A percentile compares a stretch with the other conserved stretches of the same genome.
Conservation (phyloP, 371 early-diverging fungal species). For the Rhizomucor pusillus region DNA sequence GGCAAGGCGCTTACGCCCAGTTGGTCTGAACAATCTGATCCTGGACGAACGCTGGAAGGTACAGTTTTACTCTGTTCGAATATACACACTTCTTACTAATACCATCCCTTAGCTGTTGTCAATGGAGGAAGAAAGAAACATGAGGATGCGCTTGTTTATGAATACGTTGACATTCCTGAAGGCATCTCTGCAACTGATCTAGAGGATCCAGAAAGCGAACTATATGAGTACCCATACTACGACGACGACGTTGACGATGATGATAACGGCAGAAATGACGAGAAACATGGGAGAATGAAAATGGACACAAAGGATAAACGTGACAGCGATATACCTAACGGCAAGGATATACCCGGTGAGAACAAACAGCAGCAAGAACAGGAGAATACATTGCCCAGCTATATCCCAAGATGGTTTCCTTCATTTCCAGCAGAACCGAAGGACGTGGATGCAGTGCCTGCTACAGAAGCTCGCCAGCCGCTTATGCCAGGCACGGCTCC, state of each 20-base stretch:
- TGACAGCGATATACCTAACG: too few species aligned
- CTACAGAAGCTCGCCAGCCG: slow-evolving; percentile 2
- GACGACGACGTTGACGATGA: slow-evolving; percentile 13
- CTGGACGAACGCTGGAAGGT: slow-evolving; percentile 44
- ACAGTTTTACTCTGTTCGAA: not conserved
- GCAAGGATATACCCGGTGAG: too few species aligned
- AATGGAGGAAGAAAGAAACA: slow-evolving; percentile 6
- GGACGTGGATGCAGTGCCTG: slow-evolving; percentile 18
- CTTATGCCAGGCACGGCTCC: slow-evolving; percentile 7
- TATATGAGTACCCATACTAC: too few species aligned
- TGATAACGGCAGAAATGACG: too few species aligned
- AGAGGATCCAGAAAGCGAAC: slow-evolving; percentile 4
- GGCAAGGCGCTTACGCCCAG: slow-evolving; percentile 38
- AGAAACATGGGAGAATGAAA: too few species aligned
- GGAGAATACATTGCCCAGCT: slow-evolving; percentile 23
- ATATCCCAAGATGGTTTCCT: slow-evolving; percentile 44
- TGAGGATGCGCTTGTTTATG: slow-evolving; percentile 16
- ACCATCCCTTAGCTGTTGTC: slow-evolving; percentile 3
- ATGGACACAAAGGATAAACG: too few species aligned
- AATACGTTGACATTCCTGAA: slow-evolving; percentile 12
- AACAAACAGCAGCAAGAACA: slow-evolving; percentile 5
- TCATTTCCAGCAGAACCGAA: slow-evolving; percentile 38
- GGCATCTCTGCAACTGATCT: not conserved
- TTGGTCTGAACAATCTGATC: slow-evolving; percentile 50
- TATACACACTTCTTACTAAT: not conserved